Conservation (phyloP, 305 asterid species). For the Rubia tinctorum region DNA sequence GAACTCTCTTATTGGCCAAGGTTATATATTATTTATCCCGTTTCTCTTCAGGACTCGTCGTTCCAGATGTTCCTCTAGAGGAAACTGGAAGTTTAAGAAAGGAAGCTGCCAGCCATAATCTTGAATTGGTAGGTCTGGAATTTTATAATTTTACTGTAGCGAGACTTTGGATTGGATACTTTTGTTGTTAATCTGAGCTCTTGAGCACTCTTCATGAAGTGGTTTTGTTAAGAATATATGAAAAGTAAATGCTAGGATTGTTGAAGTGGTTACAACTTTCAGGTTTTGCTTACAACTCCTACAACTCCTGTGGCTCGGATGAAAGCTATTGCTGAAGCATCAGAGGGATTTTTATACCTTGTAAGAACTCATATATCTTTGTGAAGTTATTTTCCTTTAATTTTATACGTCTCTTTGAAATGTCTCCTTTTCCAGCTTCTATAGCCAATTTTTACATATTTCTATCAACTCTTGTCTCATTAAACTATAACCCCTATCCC, state of each 20-base stretch:
- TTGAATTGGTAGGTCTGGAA: conserved; percentile 75
- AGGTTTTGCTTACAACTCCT: conserved; percentile 96
- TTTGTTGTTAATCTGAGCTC: not conserved
- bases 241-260: not conserved
- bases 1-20: not conserved
- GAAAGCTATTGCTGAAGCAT: conserved; percentile 79
- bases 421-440: not conserved
- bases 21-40: not conserved
- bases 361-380: conserved; percentile 41
- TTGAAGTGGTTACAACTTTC: not conserved
- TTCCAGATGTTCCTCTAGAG: conserved; percentile 95
- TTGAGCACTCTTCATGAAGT: not conserved
- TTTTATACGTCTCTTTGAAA: not conserved
- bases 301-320: conserved; percentile 83
- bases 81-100: conserved; percentile 81
- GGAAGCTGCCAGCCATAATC: conserved; percentile 61
- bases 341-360: conserved; percentile 95
- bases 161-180: not conserved
- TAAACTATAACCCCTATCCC: not conserved
- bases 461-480: not conserved
- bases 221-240: not conserved
- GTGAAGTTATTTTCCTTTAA: not conserved
- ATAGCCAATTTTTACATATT: not conserved
- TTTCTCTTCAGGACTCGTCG: conserved; percentile 73
- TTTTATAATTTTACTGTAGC: not conserved